Evolutionary conservation across 176 grass and related monocot species (phyloP).

Genomic region (Oryza officinalis): DNA sequence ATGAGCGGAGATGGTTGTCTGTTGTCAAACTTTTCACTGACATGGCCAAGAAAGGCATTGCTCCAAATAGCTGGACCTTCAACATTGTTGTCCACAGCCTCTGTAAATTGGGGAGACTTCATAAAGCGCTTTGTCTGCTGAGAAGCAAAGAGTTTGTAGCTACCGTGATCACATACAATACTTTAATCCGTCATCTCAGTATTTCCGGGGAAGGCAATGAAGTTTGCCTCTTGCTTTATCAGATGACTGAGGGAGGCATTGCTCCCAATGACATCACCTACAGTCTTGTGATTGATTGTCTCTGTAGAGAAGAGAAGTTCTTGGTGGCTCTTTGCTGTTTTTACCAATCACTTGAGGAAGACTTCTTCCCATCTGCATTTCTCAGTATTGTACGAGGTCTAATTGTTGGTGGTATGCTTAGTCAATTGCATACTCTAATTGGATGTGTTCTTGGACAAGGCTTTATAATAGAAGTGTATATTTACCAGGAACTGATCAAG

Average conservation of each 20-base stretch:
- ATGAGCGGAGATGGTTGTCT: slow-evolving; percentile 54
- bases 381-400: slow-evolving; percentile 56
- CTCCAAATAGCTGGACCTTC: slow-evolving; percentile 81
- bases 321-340: slow-evolving; percentile 63
- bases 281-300: slow-evolving; percentile 58
- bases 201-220: slow-evolving; percentile 44
- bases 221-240: slow-evolving; percentile 46
- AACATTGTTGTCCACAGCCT: slow-evolving; percentile 77
- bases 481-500: slow-evolving; percentile 58
- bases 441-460: slow-evolving; percentile 61
- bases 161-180: slow-evolving; percentile 67
- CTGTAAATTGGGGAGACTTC: slow-evolving; percentile 58
- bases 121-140: slow-evolving; percentile 48
- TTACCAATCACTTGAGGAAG: slow-evolving; percentile 48
- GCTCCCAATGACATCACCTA: slow-evolving; percentile 56
- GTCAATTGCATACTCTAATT: slow-evolving; percentile 54
- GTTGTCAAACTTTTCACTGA: slow-evolving; percentile 74
- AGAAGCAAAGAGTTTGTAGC: slow-evolving; percentile 57
- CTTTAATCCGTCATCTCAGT: slow-evolving; percentile 68
- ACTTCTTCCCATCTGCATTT: slow-evolving; percentile 47
- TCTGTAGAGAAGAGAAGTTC: slow-evolving; percentile 65
- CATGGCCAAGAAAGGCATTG: slow-evolving; percentile 78
- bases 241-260: slow-evolving; percentile 63
- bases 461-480: slow-evolving; percentile 54
- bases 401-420: slow-evolving; percentile 51